These are phyloP conservation scores for Dunaliella primolecta DNA, from an alignment of 139 green algal genomes.

Conservation along the genomic window DNA sequence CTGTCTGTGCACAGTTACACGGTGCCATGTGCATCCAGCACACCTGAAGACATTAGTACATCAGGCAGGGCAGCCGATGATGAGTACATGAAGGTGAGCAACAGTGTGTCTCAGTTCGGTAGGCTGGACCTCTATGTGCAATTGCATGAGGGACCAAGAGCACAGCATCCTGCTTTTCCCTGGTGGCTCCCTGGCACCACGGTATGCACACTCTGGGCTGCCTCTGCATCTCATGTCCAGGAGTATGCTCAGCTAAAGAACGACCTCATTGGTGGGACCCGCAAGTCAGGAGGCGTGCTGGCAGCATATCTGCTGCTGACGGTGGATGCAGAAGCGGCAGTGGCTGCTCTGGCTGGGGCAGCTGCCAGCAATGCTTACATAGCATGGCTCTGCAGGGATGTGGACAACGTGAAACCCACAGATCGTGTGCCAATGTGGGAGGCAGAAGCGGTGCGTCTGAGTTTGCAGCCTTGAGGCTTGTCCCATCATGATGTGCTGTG, in stretches of 20 bases:
- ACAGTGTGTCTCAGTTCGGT: too few relatives aligned
- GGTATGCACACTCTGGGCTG: too few relatives aligned
- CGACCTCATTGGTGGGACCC: slow-evolving; percentile 50
- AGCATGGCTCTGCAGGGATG: slow-evolving; percentile 48
- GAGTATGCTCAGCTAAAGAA: slow-evolving; percentile 64
- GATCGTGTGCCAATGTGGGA: slow-evolving; percentile 48
- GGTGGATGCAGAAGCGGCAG: slow-evolving; percentile 42
- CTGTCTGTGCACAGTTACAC: background rate
- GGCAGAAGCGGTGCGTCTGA: slow-evolving; percentile 43
- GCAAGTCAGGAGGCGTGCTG: slow-evolving; percentile 56
- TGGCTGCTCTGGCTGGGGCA: slow-evolving; percentile 51
- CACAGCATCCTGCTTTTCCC: too few relatives aligned
- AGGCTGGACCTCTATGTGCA: too few relatives aligned
- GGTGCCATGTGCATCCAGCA: background rate
- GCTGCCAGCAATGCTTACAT: slow-evolving; percentile 57
- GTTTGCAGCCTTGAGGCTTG: background rate
- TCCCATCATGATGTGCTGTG: background rate
- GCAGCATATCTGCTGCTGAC: slow-evolving; percentile 61
- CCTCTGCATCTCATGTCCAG: too few relatives aligned
- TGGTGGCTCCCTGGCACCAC: too few relatives aligned
- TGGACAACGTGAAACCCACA: slow-evolving; percentile 44
- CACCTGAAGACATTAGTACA: background rate
- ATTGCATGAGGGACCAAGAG: too few relatives aligned
- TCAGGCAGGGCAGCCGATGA: slow-evolving; percentile 15
- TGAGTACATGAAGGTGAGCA: slow-evolving; percentile 37